These are phyloP conservation scores for Colletotrichum gloeosporioides DNA, from an alignment of 2,329 filamentous ascomycete species.

Conservation along the genomic window DNA sequence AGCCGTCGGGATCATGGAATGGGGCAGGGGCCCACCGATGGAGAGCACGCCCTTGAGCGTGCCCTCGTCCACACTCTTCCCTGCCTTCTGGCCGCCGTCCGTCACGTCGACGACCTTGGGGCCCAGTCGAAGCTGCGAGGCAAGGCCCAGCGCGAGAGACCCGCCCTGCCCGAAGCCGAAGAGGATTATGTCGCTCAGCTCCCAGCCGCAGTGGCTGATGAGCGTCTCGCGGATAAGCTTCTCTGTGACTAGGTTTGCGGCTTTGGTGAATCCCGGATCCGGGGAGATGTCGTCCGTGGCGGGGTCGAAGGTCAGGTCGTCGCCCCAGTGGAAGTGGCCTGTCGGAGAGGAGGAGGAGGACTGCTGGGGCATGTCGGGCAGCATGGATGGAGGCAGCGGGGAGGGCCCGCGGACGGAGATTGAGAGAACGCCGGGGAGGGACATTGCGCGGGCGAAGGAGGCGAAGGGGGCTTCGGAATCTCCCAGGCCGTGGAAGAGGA, in stretches of 20 bases:
- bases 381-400: conserved; percentile 71
- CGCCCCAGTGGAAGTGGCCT: conserved; percentile 67
- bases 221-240: conserved; percentile 58
- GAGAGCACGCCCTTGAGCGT: conserved; percentile 64
- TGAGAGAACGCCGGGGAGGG: conserved; percentile 78
- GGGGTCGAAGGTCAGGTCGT: conserved; percentile 63
- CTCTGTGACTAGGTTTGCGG: conserved; percentile 50
- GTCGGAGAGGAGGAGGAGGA: neutral
- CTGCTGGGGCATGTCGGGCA: conserved; percentile 43
- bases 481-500: conserved; percentile 86
- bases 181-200: conserved; percentile 62
- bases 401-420: conserved; percentile 76
- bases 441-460: conserved; percentile 69
- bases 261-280: conserved; percentile 65
- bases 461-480: conserved; percentile 75
- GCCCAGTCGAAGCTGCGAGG: conserved; percentile 46
- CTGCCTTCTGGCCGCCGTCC: conserved; percentile 7
- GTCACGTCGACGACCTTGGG: conserved; percentile 40
- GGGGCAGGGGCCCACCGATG: conserved; percentile 65
- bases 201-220: conserved; percentile 64
- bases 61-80: conserved; percentile 7
- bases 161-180: conserved; percentile 74
- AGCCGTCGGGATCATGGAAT: conserved; percentile 53
- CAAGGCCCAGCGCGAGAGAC: conserved; percentile 63
- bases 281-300: conserved; percentile 59